Evolutionary conservation across 2,329 filamentous ascomycete genomes (phyloP), one percentile per base, ranked within the genome.

Genomic region (Penicillium digitatum): DNA sequence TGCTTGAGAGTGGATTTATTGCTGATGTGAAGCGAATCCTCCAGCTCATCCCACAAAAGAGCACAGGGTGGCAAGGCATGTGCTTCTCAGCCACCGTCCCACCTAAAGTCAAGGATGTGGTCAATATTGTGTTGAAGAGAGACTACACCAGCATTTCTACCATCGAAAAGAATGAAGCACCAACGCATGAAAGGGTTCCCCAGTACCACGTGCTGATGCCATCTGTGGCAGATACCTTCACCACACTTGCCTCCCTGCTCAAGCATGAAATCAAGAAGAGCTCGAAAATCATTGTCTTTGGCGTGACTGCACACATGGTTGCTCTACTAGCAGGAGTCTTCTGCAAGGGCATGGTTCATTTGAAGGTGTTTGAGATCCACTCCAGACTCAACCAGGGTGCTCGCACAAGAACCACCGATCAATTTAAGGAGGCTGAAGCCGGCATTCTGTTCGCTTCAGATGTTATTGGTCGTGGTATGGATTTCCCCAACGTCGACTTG

Each of bases 51-150:
- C 81, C 81, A 10, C 71, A 76, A 7, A 82, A 82, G 72, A 72
- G 65, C 53, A 62, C 59, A 7, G 78, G 76, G 34, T 71, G 69
- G 69, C 68, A 70, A 48, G 79, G 79, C 51, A 84, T 96, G 68
- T 86, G 96, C 69, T 96, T 94, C 74, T 96, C 91, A 16, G 92
- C 92, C 46, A 97, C 92, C 16, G 88, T 96, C 40, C 90, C 92
- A 43, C 82, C 84, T 56, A 83, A 90, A 59, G 91, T 97, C 52
- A 85, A 95, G 58, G 78, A 83, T 44, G 81, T 96, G 20, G 90
- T 93, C 44, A 84, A 85, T 57, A 76, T 79, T 61, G 90, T 90
- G 3, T 50, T 70, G 55, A 64, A 61, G 27, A 54, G 53, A 22
- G 79, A 90, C 61, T 96, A 95, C 73, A 86, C 93, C 69, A 95